Evolutionary conservation across 257 asterid genomes (phyloP), one percentile per base, ranked within the genome.

Genomic region (Thymus mandschuricus): DNA sequence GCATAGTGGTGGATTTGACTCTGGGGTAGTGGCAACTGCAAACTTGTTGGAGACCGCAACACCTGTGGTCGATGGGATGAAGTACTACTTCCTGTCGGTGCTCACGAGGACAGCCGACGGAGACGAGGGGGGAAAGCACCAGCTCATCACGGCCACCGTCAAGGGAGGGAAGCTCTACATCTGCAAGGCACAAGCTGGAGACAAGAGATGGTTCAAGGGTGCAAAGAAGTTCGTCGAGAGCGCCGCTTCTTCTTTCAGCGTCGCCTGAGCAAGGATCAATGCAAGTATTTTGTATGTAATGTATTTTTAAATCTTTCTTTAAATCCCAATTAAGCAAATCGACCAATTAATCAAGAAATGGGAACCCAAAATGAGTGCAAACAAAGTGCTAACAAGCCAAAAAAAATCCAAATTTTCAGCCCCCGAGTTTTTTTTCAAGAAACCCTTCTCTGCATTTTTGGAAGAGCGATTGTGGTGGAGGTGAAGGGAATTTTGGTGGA

Each of bases 131-230:
- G 98, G 98, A 6, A 90, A 85, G 51, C 98, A 92, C 87, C 97
- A 88, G 40, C 78, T 92, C 77, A 88, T 90, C 51, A 45, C 84
- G 3, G 95, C 98, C 60, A 80, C 93, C 0, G 89, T 90, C 21
- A 77, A 84, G 21, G 86, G 76, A 10, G 91, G 97, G 11, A 90
- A 94, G 85, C 95, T 94, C 51, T 94, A 86, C 86, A 82, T 91
- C 52, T 89, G 95, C 92, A 94, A 94, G 83, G 97, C 97, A 51
- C 99, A 94, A 78, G 99, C 99, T 3, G 99, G 99, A 43, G 99
- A 91, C 89, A 94, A 94, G 90, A 91, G 99, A 88, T 91, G 99
- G 97, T 91, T 94, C 84, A 94, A 94, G 77, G 97, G 99, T 73
- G 96, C 97, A 45, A 86, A 70, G 87, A 91, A 76, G 84, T 91